Evolutionary conservation across 257 asterid genomes (phyloP).

Genomic region (Solanum lycopersicoides): DNA sequence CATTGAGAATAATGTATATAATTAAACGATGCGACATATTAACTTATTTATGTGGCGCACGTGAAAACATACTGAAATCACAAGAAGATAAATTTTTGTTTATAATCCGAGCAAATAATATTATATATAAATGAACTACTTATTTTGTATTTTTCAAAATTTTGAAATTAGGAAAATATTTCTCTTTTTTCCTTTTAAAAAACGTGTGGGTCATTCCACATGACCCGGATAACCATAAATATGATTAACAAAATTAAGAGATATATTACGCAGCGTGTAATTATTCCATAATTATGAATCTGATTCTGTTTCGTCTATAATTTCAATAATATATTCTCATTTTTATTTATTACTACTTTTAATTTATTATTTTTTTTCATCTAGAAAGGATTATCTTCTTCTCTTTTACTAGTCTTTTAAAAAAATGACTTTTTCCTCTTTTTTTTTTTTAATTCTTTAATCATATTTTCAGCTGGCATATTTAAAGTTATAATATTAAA

Average conservation of each 20-base stretch:
- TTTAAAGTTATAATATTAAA: no score
- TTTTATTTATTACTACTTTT: no score
- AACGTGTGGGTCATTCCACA: background rate
- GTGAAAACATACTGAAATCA: accelerated
- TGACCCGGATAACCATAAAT: background rate
- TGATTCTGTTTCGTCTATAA: background rate
- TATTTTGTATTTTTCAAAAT: no score
- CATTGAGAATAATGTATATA: no score
- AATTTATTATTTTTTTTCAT: no score
- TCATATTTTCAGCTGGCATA: background rate
- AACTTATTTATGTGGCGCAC: background rate
- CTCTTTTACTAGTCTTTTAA: background rate
- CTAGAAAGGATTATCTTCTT: background rate
- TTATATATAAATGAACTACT: no score
- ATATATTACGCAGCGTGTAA: background rate
- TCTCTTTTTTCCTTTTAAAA: no score
- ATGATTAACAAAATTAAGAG: background rate
- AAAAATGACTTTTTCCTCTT: no score
- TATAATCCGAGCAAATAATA: background rate
- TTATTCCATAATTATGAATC: background rate
- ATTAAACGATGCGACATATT: no score
- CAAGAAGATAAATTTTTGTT: background rate
- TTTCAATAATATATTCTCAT: no score
- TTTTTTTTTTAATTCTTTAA: no score
- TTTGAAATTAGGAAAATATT: no score